Evolutionary conservation across 176 grass and related monocot genomes (phyloP), one percentile per base, ranked within the genome.

Genomic region (Aegilops sharonensis): DNA sequence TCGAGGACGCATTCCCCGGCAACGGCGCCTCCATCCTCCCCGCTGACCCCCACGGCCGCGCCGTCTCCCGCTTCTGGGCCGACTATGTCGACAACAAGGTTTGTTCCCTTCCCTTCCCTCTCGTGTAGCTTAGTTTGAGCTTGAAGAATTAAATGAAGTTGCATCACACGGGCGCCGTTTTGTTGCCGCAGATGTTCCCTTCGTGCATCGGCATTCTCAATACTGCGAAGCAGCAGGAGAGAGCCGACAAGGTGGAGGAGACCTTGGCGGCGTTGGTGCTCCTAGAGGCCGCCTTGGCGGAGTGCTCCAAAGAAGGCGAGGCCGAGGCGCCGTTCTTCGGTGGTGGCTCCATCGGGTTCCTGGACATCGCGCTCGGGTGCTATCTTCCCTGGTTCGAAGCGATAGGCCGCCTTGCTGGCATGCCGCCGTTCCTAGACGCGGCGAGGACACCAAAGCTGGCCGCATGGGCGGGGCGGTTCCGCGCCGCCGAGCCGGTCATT

Each of bases 351-450:
- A 3, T 85, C 34, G 88, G 88, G 34, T 32, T 60, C 45, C 60
- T 89, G 5, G 88, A 89, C 47, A 14, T 85, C 3, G 24, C 25
- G 77, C 77, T 89, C 5, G 87, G 87, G 4, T 67, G 87, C 77
- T 75, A 80, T 60, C 32, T 89, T 4, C 43, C 32, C 1, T 89
- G 87, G 87, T 43, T 89, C 82, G 80, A 64, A 64, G 62, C 11
- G 4, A 13, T 64, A 11, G 62, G 62, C 4, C 24, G 24, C 24
- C 62, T 64, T 2, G 62, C 62, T n/a, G 11, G 24, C 11, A 10
- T 3, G 20, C 9, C 24, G 1, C 62, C 62, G 11, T 27, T 50
- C 13, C 48, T 50, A 5, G 48, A 50, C 48, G 1, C 48, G 0
- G 1, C 1, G 13, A 50, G 48, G 48, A 50, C 48, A 15, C 48